Evolutionary conservation across 345 rosid species (phyloP).

Genomic region (Arabis alpina): DNA sequence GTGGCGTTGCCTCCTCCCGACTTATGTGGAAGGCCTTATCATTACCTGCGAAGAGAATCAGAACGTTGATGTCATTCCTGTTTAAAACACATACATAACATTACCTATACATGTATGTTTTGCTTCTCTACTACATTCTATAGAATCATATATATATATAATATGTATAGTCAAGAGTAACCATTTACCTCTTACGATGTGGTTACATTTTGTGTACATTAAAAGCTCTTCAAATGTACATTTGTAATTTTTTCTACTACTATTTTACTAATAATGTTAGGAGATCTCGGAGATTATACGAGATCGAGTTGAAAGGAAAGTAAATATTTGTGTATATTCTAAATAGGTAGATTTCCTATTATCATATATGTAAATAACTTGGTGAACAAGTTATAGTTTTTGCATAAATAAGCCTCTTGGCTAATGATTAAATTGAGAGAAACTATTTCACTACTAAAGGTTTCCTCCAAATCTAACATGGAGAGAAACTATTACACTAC

Average conservation of each 20-base stretch:
- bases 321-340: no score
- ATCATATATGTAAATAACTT: no score
- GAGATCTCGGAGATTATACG: no score
- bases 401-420: no score
- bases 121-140: slow-evolving; percentile 9
- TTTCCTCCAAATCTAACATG: no score
- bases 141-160: slow-evolving; percentile 9
- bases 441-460: no score
- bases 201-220: slow-evolving; percentile 27
- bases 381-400: no score
- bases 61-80: slow-evolving; percentile 75
- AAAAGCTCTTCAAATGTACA: slow-evolving; percentile 27
- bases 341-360: no score
- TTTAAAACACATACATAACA: slow-evolving; percentile 47
- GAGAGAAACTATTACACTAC: no score
- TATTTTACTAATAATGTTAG: neutral
- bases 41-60: slow-evolving; percentile 76
- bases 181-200: slow-evolving; percentile 3
- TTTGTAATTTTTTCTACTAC: slow-evolving; percentile 4
- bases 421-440: no score
- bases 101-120: slow-evolving; percentile 26
- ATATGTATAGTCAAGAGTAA: slow-evolving; percentile 27
- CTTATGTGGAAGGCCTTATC: slow-evolving; percentile 77
- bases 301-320: no score
- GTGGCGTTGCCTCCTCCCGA: slow-evolving; percentile 74